Evolutionary conservation across 2,329 filamentous ascomycete genomes (phyloP), one percentile per base, ranked within the genome.

Genomic region (Cladophialophora yegresii): DNA sequence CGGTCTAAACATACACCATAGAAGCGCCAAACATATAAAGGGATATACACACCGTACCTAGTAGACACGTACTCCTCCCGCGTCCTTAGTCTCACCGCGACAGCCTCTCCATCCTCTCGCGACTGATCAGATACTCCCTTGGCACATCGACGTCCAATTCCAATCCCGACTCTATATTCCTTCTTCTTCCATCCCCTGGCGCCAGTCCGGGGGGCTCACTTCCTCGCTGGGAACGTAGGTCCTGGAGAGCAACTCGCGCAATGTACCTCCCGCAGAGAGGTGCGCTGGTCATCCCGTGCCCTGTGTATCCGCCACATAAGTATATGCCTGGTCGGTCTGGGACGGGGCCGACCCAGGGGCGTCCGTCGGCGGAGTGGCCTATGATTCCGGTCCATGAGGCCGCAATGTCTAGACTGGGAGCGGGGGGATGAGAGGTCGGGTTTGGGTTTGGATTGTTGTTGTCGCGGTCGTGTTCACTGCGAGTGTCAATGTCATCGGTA

Each of bases 241-340:
- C 64, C 36, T 45, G 47, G 12, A 63, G 26, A 4, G 66, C 66
- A 62, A 69, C 45, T 28, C 58, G 50, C 12, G 66, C 70, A 4
- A 70, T 60, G 59, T 64, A 61, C 12, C 68, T 56, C 10, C 69
- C 68, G 57, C 70, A 71, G 9, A 69, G 58, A 23, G 58, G 59
- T 1, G 70, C 70, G 45, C 71, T 72, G 1, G 86, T 86, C 87
- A 89, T 89, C 0, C 86, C 86, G 72, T 89, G 85, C 0, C 87
- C 87, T 67, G 87, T 87, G 67, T 89, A 89, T 5, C 84, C 82
- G 2, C 83, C 84, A 40, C 81, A 80, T 0, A 87, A 76, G 79
- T 83, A 87, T 23, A 89, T 71, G 0, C 80, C 79, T 4, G 75
- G 67, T 51, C 73, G 73, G 2, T 74, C 76, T 1, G 81, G 81